Base-by-base conservation (phyloP, 495 filamentous ascomycete genomes). In the Hypoxylon cercidicola region DNA sequence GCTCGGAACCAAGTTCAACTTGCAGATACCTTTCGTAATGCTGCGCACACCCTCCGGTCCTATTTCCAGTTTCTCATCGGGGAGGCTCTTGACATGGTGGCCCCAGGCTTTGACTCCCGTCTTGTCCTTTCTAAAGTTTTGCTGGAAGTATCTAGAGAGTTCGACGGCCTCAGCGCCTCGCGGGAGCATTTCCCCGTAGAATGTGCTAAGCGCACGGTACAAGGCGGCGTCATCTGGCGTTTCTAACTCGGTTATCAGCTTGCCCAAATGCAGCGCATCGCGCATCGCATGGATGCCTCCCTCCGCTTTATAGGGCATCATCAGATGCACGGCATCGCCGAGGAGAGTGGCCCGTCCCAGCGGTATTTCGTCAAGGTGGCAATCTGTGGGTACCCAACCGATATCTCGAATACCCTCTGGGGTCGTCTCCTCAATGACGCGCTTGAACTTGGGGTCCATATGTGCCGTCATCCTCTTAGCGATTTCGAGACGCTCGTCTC, bases 291-390 rank as follows among this genome's bases (percentile, higher is more conserved):
- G 60, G 1, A 69, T 62, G 15, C 61, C 66, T 1, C 66, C 66
- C 19, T 69, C 66, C 5, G 60, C 66, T 25, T 65, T 64, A 71
- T 60, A 83, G 71, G 84, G 84, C n/a, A 77, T 81, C 80, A 87
- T 86, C 16, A 84, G 75, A 70, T 87, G 83, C 18, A 82, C 82
- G 3, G 84, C 79, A 60, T 86, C 84, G 2, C 81, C 81, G 10
- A 80, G 72, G 1, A 84, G 65, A 4, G 76, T 74, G 4, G 75
- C 78, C 8, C 78, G 56, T 8, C 79, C 79, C 16, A 76, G 72
- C 16, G 57, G 69, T 9, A 74, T 47, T 11, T 56, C 54, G 19
- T 72, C 66, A 1, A 74, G 64, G 32, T 69, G 62, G 32, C 70
- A 59, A 47, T 70, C 66, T 21, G 55, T 60, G 19, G 64, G 65